Evolutionary conservation across 306 rosid species (phyloP).

Genomic region (Purshia tridentata): DNA sequence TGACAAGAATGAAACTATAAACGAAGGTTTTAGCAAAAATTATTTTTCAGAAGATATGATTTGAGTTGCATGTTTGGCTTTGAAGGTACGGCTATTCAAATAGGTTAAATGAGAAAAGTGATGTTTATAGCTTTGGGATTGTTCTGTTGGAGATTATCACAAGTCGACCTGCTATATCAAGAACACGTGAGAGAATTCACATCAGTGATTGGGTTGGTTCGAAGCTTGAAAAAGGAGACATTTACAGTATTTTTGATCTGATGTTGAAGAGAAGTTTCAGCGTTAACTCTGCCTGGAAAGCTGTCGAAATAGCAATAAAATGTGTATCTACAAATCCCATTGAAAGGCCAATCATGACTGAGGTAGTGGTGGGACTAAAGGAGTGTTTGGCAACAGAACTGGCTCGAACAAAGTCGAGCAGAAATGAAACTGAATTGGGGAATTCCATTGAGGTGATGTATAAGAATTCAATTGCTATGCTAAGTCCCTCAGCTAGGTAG

Average conservation of each 20-base stretch:
- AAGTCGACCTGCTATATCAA: constrained; percentile 13
- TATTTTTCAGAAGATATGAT: background rate
- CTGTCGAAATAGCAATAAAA: constrained; percentile 27
- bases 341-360: constrained; percentile 24
- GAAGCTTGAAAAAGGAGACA: constrained; percentile 19
- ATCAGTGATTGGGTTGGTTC: constrained; percentile 20
- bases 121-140: constrained; percentile 32
- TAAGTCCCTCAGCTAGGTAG: constrained; percentile 6
- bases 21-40: too few relatives aligned
- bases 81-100: constrained; percentile 23
- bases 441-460: background rate
- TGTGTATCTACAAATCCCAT: background rate
- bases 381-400: constrained; percentile 17
- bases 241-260: constrained; percentile 12
- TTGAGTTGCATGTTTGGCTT: background rate
- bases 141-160: background rate
- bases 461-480: background rate
- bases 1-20: background rate
- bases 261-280: constrained; percentile 1
- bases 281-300: constrained; percentile 26
- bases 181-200: background rate
- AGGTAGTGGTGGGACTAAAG: constrained; percentile 23
- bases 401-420: background rate
- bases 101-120: constrained; percentile 26
- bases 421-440: background rate